Evolutionary conservation across 495 filamentous ascomycete species (phyloP), one percentile per base, ranked within the genome.

Genomic region (Penicillium riverlandense): DNA sequence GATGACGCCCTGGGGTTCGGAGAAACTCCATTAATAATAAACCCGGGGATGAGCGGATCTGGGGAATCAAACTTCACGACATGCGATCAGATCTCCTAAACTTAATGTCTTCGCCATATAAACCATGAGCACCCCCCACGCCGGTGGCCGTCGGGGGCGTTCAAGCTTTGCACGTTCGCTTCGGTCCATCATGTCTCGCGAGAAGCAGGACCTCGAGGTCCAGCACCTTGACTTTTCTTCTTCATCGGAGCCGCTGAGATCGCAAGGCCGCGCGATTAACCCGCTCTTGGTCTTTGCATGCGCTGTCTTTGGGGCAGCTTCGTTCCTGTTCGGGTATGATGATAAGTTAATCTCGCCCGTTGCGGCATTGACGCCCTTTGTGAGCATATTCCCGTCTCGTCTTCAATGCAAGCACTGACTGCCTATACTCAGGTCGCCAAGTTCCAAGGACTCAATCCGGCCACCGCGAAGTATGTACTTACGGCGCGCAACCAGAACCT

Each of bases 311-410:
- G 59, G 58, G 7, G 59, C 63, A 7, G 63, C 65, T 1, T 69
- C 63, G 12, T 65, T 69, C 29, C 44, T 69, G 12, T 66, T 66
- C 41, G 65, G 63, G 1, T 69, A 60, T 40, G 61, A 69, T 29
- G 65, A 69, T 50, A 69, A 69, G 37, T 45, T 66, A 33, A 69
- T 69, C n/a, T 69, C 65, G 7, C 63, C 63, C 1, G 52, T 69
- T 35, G 59, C 61, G 11, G 65, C 65, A 11, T 51, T 69, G 47
- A 22, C 47, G 11, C 46, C 45, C 13, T 69, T 66, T 53, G 65
- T 69, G 47, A 62, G 64, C 22, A 22, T 50, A 14, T 35, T 10
- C 10, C 34, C 35, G 11, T 12, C 33, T 16, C 28, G 10, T 35
- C 10, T 1, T n/a, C 43, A 14, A n/a, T 12, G 6, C 28, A 27